Percentiles rank a stretch among this genome's conserved stretches.
These are phyloP conservation scores for Vaccinium corymbosum DNA, from an alignment of 148 eudicot genomes.

Conservation along the genomic window DNA sequence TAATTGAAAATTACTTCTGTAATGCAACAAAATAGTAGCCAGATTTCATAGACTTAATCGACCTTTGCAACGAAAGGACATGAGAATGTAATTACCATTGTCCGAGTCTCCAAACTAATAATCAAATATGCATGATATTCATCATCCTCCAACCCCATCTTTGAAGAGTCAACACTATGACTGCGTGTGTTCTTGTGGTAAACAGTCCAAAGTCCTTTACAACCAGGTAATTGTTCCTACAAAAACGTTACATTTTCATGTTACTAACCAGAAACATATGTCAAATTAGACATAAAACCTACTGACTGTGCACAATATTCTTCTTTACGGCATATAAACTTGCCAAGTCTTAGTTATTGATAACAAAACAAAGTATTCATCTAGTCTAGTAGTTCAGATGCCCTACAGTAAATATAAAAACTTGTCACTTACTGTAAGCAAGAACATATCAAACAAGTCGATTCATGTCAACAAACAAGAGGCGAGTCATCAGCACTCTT, in stretches of 20 bases:
- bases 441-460: not conserved
- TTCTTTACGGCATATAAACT: not conserved
- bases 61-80: not conserved
- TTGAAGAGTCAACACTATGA: conserved; percentile 68
- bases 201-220: conserved; percentile 97
- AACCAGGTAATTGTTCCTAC: conserved; percentile 82
- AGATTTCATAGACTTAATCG: not conserved
- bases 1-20: not conserved
- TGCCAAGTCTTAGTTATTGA: conserved; percentile 4
- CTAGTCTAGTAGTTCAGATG: not conserved
- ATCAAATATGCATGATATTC: conserved; percentile 97
- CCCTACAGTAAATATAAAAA: not conserved
- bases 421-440: not conserved
- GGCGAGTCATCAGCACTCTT: conserved; percentile 6
- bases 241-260: conserved; percentile 3
- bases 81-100: conserved; percentile 60
- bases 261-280: conserved; percentile 1
- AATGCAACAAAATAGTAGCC: not conserved
- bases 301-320: not conserved
- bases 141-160: conserved; percentile 69
- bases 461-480: not conserved
- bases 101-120: conserved; percentile 86
- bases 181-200: conserved; percentile 87
- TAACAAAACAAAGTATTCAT: not conserved
- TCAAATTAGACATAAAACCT: not conserved